These are phyloP conservation scores for Arxiozyma slooffiae DNA, from an alignment of 1,139 yeast species.

Conservation along the genomic window DNA sequence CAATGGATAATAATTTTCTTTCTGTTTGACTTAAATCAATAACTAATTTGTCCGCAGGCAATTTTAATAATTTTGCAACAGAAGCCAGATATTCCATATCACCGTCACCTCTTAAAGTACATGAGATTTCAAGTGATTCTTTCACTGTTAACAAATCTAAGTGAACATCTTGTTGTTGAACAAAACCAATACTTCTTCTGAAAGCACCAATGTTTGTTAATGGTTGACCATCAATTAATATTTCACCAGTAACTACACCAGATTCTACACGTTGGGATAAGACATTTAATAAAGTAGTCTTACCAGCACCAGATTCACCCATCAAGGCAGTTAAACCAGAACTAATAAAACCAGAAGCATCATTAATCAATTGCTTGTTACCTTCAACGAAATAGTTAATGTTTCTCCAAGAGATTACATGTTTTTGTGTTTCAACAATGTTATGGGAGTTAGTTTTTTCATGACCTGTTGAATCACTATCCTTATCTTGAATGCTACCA, in stretches of 20 bases:
- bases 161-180: constrained; percentile 51
- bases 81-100: constrained; percentile 41
- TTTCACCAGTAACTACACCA: constrained; percentile 47
- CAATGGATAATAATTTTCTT: constrained; percentile 43
- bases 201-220: constrained; percentile 36
- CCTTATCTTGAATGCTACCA: constrained; percentile 6
- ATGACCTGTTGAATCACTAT: constrained; percentile 29
- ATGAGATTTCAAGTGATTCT: constrained; percentile 44
- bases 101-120: constrained; percentile 40
- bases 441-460: constrained; percentile 29
- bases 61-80: constrained; percentile 37
- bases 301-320: constrained; percentile 61
- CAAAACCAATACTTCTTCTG: constrained; percentile 48
- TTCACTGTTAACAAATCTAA: constrained; percentile 41
- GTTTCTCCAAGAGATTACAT: constrained; percentile 38
- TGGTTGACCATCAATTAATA: constrained; percentile 44
- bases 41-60: constrained; percentile 31
- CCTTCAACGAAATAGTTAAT: constrained; percentile 38
- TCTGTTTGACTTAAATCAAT: constrained; percentile 38
- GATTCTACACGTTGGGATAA: constrained; percentile 41
- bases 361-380: constrained; percentile 33
- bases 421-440: constrained; percentile 37
- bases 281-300: constrained; percentile 46
- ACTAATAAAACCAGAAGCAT: constrained; percentile 42
- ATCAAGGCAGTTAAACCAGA: constrained; percentile 47